phyloP scores from a whole-genome alignment of 805 yeast species.

The Yueomyces sinensis region DNA sequence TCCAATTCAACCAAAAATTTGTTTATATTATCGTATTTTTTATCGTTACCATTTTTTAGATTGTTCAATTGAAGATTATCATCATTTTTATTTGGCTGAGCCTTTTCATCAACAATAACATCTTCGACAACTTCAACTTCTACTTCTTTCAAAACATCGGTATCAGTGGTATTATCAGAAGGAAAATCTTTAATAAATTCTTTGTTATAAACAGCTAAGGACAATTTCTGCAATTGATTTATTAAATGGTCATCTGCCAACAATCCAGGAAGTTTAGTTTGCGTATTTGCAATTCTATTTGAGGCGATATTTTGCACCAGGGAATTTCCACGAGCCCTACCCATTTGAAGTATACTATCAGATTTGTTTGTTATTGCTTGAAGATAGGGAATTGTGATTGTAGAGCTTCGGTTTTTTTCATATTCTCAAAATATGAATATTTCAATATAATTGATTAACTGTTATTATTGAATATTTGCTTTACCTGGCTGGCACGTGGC shows the following conservation, averaged over 20 bases:
- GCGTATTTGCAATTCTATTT: conserved; percentile 13
- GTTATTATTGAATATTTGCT: no score
- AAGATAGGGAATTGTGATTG: no score
- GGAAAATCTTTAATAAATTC: neutral
- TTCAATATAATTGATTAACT: no score
- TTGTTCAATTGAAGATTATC: no score
- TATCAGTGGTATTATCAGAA: neutral
- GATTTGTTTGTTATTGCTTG: no score
- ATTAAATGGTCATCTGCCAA: conserved; percentile 16
- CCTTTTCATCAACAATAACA: neutral
- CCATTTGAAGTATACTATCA: neutral
- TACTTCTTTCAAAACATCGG: neutral
- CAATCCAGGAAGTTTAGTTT: conserved; percentile 11
- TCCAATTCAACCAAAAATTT: conserved; percentile 11
- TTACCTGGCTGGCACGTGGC: no score
- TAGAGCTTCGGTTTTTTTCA: no score
- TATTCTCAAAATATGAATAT: no score
- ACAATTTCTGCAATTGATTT: conserved; percentile 11
- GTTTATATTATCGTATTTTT: conserved; percentile 1
- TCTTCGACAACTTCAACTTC: neutral
- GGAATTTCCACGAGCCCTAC: conserved; percentile 29
- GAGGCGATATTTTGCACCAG: conserved; percentile 50
- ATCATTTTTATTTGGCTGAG: neutral
- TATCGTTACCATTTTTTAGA: no score
- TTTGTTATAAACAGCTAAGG: conserved; percentile 3